Conservation (phyloP, 2,329 filamentous ascomycete genomes). For the Colletotrichum chlorophyti region DNA sequence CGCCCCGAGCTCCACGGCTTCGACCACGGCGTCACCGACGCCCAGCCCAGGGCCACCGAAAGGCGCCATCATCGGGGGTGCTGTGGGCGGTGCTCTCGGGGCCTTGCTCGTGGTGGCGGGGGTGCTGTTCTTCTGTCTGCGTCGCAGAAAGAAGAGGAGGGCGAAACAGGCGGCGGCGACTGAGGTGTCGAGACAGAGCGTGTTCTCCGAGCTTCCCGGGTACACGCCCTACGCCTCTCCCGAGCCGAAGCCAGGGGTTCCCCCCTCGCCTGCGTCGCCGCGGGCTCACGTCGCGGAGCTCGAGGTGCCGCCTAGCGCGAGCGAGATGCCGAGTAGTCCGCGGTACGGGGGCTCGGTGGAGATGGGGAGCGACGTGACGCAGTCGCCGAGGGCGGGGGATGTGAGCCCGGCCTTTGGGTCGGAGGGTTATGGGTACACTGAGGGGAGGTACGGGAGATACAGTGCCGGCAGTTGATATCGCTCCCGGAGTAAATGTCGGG, state of each 20-base stretch:
- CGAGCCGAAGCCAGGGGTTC: neutral
- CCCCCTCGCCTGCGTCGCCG: neutral
- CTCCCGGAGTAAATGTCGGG: neutral
- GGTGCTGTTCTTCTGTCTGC: neutral
- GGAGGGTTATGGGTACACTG: neutral
- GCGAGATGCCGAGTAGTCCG: slow-evolving; percentile 20
- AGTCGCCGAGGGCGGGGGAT: neutral
- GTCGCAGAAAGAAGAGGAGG: neutral
- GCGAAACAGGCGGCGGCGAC: slow-evolving; percentile 3
- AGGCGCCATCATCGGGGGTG: neutral
- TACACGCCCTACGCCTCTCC: neutral
- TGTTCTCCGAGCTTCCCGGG: slow-evolving; percentile 6
- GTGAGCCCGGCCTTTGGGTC: neutral
- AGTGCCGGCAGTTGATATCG: neutral
- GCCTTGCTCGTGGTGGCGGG: neutral
- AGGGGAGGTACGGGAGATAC: neutral
- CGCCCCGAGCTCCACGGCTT: neutral
- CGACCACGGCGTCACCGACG: neutral
- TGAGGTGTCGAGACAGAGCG: neutral
- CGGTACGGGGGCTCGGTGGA: slow-evolving; percentile 12
- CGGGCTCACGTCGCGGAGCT: slow-evolving; percentile 6
- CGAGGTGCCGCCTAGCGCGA: slow-evolving; percentile 7
- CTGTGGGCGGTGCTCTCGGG: slow-evolving; percentile 3
- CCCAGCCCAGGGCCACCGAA: neutral
- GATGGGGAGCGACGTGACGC: slow-evolving; percentile 11